A percentile compares a stretch with the other conserved stretches of the same genome.
Evolutionary conservation across 805 yeast genomes (phyloP).

Genomic region (Clavispora vitiphila): DNA sequence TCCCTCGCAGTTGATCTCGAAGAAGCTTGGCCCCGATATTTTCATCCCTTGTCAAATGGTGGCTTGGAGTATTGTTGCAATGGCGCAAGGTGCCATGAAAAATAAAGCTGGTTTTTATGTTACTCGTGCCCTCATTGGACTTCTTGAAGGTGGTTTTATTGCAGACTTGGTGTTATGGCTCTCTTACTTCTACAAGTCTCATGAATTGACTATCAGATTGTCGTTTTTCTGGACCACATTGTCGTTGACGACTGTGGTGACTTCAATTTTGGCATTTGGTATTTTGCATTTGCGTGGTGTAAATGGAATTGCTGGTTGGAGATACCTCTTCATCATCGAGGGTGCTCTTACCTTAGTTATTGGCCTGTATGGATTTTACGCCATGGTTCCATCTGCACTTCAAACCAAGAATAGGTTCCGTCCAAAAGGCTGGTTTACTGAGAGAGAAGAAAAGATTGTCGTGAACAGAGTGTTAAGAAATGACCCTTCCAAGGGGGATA

Average conservation of each 20-base stretch:
- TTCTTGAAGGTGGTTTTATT: constrained; percentile 62
- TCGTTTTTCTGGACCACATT: constrained; percentile 58
- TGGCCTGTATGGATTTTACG: constrained; percentile 41
- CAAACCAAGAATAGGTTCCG: constrained; percentile 48
- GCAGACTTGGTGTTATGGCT: constrained; percentile 51
- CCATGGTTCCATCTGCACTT: constrained; percentile 53
- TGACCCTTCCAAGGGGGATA: constrained; percentile 58
- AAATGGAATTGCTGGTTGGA: constrained; percentile 50
- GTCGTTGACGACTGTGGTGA: constrained; percentile 41
- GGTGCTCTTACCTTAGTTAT: constrained; percentile 52
- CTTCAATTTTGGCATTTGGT: constrained; percentile 49
- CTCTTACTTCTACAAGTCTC: constrained; percentile 58
- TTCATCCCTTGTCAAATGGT: constrained; percentile 58
- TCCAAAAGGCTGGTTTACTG: constrained; percentile 46
- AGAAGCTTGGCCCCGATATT: constrained; percentile 55
- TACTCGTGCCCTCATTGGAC: constrained; percentile 50
- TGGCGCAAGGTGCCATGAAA: constrained; percentile 44
- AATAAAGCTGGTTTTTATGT: constrained; percentile 39
- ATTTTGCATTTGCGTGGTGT: constrained; percentile 46
- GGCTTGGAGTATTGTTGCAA: constrained; percentile 53
- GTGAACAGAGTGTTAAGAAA: constrained; percentile 57
- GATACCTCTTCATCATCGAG: constrained; percentile 62
- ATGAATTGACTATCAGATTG: constrained; percentile 54
- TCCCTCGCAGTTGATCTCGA: constrained; percentile 64
- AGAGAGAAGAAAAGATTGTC: constrained; percentile 51